Base-by-base conservation (phyloP, 75 land plant species). In the Cunninghamia lanceolata region DNA sequence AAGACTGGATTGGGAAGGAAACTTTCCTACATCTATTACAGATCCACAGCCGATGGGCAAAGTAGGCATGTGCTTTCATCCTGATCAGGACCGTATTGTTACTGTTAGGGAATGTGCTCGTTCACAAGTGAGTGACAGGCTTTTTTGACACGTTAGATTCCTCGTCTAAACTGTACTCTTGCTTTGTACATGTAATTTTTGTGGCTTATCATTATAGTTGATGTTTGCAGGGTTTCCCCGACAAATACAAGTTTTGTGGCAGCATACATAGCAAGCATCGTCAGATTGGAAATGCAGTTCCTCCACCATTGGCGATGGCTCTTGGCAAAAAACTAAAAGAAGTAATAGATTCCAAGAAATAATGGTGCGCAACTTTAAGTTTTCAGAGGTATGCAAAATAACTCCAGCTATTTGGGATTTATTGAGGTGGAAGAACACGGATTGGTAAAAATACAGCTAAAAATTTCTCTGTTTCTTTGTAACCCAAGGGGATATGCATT, bases 31-130 rank as follows among this genome's bases (percentile, higher is more conserved):
- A 35, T 98, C 99, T 78, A 93, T 98, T 17, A 98, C 99, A 13
- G 99, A 98, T 86, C 99, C 99, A 30, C 99, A 98, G 88, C 99
- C 99, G 9, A 98, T 98, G 99, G 99, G 99, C 34, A 98, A 98
- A 86, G 99, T 98, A 45, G 99, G 99, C 63, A 96, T 98, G 99
- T 98, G 99, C 84, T 98, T 98, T 85, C 99, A 98, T 83, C 99
- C 99, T 40, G 99, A 96, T n/a, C 99, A 98, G 68, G 96, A 98
- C 85, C 93, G 99, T 56, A 98, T 98, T 73, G 93, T 98, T 13
- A 94, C 99, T 13, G 99, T 98, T 39, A 94, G 99, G n/a, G 99
- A 98, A 87, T 98, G 99, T 90, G 99, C 99, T 2, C 88, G 99
- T 17, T 98, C 99, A 53, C 99, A 98, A 88, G 99, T 95, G 89